A percentile compares a stretch with the other conserved stretches of the same genome.
Conservation (phyloP, 2,329 filamentous ascomycete species). For the Fusarium ambrosium region DNA sequence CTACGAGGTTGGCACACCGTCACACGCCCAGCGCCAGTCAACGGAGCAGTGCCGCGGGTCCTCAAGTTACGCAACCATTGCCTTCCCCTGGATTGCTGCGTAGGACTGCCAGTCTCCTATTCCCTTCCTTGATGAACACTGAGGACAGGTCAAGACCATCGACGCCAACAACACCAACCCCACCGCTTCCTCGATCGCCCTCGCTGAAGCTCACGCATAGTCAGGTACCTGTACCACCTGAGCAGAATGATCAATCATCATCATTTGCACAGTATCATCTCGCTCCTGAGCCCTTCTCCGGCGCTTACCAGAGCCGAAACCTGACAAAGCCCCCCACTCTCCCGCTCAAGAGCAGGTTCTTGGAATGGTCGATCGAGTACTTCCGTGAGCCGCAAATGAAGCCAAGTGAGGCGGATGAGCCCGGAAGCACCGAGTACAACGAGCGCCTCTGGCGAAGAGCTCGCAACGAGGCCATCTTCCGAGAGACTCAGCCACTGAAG, state of each 20-base stretch:
- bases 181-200: slow-evolving; percentile 48
- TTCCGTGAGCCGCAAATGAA: slow-evolving; percentile 99
- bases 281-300: slow-evolving; percentile 83
- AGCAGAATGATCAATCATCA: slow-evolving; percentile 75
- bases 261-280: slow-evolving; percentile 80
- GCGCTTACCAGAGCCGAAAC: slow-evolving; percentile 76
- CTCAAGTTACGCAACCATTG: slow-evolving; percentile 58
- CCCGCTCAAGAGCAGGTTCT: slow-evolving; percentile 85
- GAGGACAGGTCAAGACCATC: slow-evolving; percentile 60
- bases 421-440: slow-evolving; percentile 96
- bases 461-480: slow-evolving; percentile 91
- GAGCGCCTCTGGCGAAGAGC: slow-evolving; percentile 92
- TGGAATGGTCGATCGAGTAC: slow-evolving; percentile 97
- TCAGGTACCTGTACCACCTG: slow-evolving; percentile 70
- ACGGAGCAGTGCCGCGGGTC: slow-evolving; percentile 58
- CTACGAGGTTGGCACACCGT: slow-evolving; percentile 62
- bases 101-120: slow-evolving; percentile 73
- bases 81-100: slow-evolving; percentile 72
- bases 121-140: slow-evolving; percentile 68
- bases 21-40: slow-evolving; percentile 58
- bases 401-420: slow-evolving; percentile 93
- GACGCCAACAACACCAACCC: slow-evolving; percentile 47
- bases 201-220: slow-evolving; percentile 58
- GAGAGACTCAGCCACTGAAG: slow-evolving; percentile 94
- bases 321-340: slow-evolving; percentile 71